Base-by-base conservation (phyloP, 2,329 filamentous ascomycete species). In the Fusarium pseudocircinatum region DNA sequence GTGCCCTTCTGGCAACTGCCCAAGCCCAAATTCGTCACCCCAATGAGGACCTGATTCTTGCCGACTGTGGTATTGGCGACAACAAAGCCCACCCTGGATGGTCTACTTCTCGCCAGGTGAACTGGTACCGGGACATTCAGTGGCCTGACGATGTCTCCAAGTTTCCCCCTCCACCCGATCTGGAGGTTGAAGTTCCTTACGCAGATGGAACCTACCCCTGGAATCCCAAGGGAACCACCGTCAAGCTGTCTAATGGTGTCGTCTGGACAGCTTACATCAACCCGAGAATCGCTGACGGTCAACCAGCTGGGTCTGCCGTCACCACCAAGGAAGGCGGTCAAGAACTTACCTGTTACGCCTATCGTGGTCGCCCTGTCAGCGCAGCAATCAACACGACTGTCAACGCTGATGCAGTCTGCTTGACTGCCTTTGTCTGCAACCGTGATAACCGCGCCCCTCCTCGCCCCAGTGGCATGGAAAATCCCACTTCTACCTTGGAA, bases 81-180 rank as follows among this genome's bases (percentile, higher is more conserved):
- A 83, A 84, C 73, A 76, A 79, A n/a, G 77, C 79, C 12, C 81
- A 84, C 44, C 75, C 79, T 15, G 78, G 77, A 39, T 84, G 83
- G 83, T 84, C 83, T 12, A 84, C 83, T 10, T 84, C 83, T 49
- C 83, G 83, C 44, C 83, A 84, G 72, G 82, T 84, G 75, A 84
- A 84, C 69, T 84, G 83, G 83, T 84, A 84, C 61, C 60, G 81
- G 50, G 79, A 83, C 15, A 79, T 84, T 47, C 63, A 75, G 39
- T 84, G 83, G 83, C 80, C 82, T 20, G 73, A 76, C 8, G 78
- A 78, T 36, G 80, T 77, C 42, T 79, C 79, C 36, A 73, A 77
- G 18, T 82, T 82, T 42, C 82, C 83, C 16, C 75, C 78, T 20
- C 78, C 80, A 32, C 82, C 83, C 16, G 79, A 84, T 39, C 79